Base-by-base conservation (phyloP, 2,329 filamentous ascomycete species). In the Neonectria coccinea region DNA sequence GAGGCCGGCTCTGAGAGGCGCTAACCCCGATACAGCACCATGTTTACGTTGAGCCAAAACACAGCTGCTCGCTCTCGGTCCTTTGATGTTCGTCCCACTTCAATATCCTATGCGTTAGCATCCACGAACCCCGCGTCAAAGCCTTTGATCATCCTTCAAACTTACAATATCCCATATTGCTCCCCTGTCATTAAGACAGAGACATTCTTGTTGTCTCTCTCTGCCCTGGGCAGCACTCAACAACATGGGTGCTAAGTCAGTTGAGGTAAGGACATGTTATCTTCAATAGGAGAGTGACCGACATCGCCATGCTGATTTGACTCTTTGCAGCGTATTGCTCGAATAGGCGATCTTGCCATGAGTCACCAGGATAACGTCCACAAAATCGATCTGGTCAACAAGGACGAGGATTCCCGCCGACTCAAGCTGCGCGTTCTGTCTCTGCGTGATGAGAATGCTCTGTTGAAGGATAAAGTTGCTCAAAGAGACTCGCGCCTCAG, bases 391-490 rank as follows among this genome's bases (percentile, higher is more conserved):
- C 82, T 90, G 11, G 84, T 97, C 59, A 81, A 88, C 69, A 92
- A 92, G 73, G 89, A 93, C 68, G 94, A 98, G 77, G 88, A 90
- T 64, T 83, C 88, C 42, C 89, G 94, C 52, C 86, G 89, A 68
- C 79, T 93, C 56, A 88, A 88, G 69, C 84, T 95, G 65, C 87
- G 90, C 67, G 84, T 90, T 59, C 80, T 94, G 58, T 79, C 94
- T n/a, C 82, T 92, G n/a, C 85, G 90, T 66, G 89, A 94, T 68
- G 91, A 97, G 67, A 92, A 91, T 67, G 86, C 89, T 52, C 84
- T 87, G 10, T 79, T 97, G 29, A 86, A 88, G 68, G 86, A 89
- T 48, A 85, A 90, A 67, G 77, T 94, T 18, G 79, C 83, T 4
- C 80, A 87, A 42, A 86, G 87, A 69, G 87, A 91, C 56, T 83